Percentiles rank a stretch among this genome's conserved stretches.
Conservation (phyloP, 2,329 filamentous ascomycete genomes). For the Talaromyces pinophilus region DNA sequence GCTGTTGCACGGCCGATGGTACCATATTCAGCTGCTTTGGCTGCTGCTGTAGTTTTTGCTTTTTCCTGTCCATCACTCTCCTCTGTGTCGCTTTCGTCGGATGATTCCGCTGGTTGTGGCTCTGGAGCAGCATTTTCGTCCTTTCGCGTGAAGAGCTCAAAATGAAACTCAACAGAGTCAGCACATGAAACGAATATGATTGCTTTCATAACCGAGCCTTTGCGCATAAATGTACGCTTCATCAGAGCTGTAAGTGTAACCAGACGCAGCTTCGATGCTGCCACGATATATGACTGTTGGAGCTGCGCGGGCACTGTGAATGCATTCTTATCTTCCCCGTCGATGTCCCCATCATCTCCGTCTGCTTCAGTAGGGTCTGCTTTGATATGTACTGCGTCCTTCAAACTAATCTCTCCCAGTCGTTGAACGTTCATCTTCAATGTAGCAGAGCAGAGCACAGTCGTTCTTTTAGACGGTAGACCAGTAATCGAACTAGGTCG, state of each 20-base stretch:
- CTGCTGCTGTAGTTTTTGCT: conserved; percentile 27
- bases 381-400: conserved; percentile 85
- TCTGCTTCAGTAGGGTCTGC: conserved; percentile 61
- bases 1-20: conserved; percentile 63
- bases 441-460: conserved; percentile 91
- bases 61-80: conserved; percentile 17
- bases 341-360: conserved; percentile 49
- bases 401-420: conserved; percentile 89
- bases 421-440: conserved; percentile 98
- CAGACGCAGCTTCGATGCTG: conserved; percentile 84
- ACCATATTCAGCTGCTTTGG: conserved; percentile 34
- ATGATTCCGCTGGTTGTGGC: conserved; percentile 29
- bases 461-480: conserved; percentile 73
- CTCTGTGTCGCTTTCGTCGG: conserved; percentile 30
- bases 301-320: conserved; percentile 89
- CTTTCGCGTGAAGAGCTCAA: conserved; percentile 68
- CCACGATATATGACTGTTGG: conserved; percentile 86
- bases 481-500: conserved; percentile 64
- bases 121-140: conserved; percentile 30
- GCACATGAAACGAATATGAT: conserved; percentile 97
- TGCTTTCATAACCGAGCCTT: conserved; percentile 91
- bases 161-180: conserved; percentile 96
- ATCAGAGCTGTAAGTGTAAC: conserved; percentile 83
- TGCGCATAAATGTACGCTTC: conserved; percentile 82
- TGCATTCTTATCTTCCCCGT: conserved; percentile 54